These are phyloP conservation scores for Coniochaeta sp. DNA, from an alignment of 2,329 filamentous ascomycete genomes.

Conservation along the genomic window DNA sequence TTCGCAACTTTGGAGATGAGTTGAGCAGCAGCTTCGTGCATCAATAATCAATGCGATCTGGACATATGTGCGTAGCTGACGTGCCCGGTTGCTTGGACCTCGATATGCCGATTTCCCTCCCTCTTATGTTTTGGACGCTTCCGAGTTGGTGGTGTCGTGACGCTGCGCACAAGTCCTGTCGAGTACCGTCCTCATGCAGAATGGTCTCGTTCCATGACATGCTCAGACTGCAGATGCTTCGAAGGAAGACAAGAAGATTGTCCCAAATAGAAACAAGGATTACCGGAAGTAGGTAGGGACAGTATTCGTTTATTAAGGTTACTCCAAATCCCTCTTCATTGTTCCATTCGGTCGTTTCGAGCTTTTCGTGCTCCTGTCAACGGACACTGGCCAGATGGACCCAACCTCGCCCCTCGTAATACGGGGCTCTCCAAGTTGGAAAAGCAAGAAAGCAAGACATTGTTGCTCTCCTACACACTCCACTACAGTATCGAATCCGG, in stretches of 20 bases:
- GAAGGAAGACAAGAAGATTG: neutral
- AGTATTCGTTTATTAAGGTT: neutral
- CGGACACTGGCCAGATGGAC: neutral
- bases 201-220: neutral
- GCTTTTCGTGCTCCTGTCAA: neutral
- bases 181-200: neutral
- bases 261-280: neutral
- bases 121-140: neutral
- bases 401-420: neutral
- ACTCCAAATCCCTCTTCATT: neutral
- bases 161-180: neutral
- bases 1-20: neutral
- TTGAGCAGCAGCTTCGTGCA: neutral
- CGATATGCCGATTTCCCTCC: neutral
- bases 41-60: neutral
- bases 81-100: neutral
- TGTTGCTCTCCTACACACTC: neutral
- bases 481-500: neutral
- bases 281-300: neutral
- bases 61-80: neutral
- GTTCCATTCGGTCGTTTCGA: neutral
- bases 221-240: neutral
- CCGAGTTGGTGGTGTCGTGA: neutral
- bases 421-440: neutral
- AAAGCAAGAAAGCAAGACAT: neutral